Base-by-base conservation (phyloP, 495 filamentous ascomycete genomes). In the Cercophora newfieldiana region DNA sequence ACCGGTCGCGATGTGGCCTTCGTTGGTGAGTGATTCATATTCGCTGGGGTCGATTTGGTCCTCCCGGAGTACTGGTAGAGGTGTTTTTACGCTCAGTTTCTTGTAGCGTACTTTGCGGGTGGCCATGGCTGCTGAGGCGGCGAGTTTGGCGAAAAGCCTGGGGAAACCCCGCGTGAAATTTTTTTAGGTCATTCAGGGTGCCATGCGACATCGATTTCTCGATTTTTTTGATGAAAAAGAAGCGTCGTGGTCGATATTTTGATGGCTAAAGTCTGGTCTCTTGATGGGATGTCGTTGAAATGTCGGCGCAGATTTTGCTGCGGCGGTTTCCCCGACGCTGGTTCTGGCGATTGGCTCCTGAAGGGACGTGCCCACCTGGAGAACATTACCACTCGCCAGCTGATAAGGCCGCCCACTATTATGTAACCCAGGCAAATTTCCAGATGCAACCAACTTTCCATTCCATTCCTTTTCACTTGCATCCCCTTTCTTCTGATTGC, bases 71-170 rank as follows among this genome's bases (percentile, higher is more conserved):
- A 99, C 88, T 64, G 88, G 87, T 66, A 98, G 91, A 66, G 83
- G 86, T 75, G 92, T 91, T 81, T 94, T 94, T 68, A 90, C 89
- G 72, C 87, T 91, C 74, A 98, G 87, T 83, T 97, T 97, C 83
- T 94, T 93, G 77, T 90, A 89, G 77, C 94, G 88, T 81, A 89
- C 87, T 78, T 89, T 87, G 82, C 88, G 84, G 83, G 79, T 83
- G 78, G 85, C 83, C 83, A 88, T 89, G 83, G 80, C 81, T 80
- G 81, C 79, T 78, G 77, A 63, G 69, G 68, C 66, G 74, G 72
- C 68, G 74, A 75, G 73, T 78, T 69, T 65, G 72, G 73, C 71
- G 68, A 76, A 72, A 69, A 72, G 63, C 73, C 72, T 77, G 74
- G 78, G 81, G 83, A 85, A 85, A 76, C 69, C 80, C 77, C 72